Base-by-base conservation (phyloP, 2,329 filamentous ascomycete genomes). In the Rutstroemia sp. region DNA sequence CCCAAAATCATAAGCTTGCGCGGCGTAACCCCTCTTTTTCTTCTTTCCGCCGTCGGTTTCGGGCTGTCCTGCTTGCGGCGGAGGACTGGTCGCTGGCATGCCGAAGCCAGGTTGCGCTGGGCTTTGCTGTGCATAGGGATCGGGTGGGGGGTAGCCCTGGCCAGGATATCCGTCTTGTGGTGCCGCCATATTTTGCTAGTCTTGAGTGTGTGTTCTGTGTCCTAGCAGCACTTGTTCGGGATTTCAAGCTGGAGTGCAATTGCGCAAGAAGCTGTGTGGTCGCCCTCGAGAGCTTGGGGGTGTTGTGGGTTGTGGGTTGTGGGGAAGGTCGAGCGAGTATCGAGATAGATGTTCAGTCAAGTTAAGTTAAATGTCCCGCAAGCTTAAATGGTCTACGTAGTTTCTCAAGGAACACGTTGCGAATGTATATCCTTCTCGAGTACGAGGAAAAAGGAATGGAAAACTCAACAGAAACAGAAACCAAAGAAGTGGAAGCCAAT, bases 11-110 rank as follows among this genome's bases (percentile, higher is more conserved):
- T 95, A 99, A 47, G 92, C 92, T 72, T 95, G 88, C 57, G 89
- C 89, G 54, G 94, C 94, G 76, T 97, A 97, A 57, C 88, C 87
- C 77, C 91, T 83, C 81, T 95, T 96, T 83, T 96, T 96, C 77
- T 91, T 91, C 72, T 81, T 85, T 61, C 75, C 68, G 17, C 63
- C 78, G 48, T 76, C 75, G 45, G 77, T 77, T 45, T 71, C 68
- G 45, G 60, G 65, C 39, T 70, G 69, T 49, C 68, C 62, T 51
- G 63, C 54, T 52, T 61, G 62, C 57, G 69, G 64, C 45, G 67
- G 60, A 40, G 67, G 59, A 34, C 68, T 63, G 21, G 61, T 58
- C 30, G 58, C 38, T 5, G 36, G 16, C 42, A 58, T 56, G 23
- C 48, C 65, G 51, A 63, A 67, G 49, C 60, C 65, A 56, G 68